These are phyloP conservation scores for Neonectria magnoliae DNA, from an alignment of 2,329 filamentous ascomycete genomes.

Conservation along the genomic window DNA sequence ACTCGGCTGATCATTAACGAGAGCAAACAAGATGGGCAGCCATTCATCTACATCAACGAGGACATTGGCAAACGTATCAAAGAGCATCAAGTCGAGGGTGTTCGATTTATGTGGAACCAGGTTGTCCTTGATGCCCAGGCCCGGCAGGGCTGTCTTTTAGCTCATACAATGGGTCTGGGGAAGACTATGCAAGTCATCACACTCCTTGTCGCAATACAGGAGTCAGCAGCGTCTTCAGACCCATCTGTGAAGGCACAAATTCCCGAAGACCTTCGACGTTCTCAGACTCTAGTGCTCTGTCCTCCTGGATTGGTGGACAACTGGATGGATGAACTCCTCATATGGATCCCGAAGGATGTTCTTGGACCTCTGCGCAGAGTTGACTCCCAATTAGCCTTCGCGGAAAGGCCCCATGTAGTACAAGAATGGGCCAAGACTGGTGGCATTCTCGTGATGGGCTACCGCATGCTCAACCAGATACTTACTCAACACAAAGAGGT, in stretches of 20 bases:
- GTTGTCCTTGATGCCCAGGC: slow-evolving; percentile 67
- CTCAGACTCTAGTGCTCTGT: slow-evolving; percentile 77
- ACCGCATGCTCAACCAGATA: slow-evolving; percentile 69
- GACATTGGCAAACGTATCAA: slow-evolving; percentile 75
- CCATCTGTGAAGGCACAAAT: slow-evolving; percentile 70
- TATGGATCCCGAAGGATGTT: slow-evolving; percentile 69
- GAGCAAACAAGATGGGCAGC: slow-evolving; percentile 67
- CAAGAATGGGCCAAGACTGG: slow-evolving; percentile 70
- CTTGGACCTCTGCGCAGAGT: slow-evolving; percentile 68
- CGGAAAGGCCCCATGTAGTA: slow-evolving; percentile 58
- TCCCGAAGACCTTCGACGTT: slow-evolving; percentile 69
- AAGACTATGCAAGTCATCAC: slow-evolving; percentile 94
- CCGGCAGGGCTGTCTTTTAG: slow-evolving; percentile 80
- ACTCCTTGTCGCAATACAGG: slow-evolving; percentile 77
- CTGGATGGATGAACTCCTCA: slow-evolving; percentile 80
- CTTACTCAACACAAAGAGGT: slow-evolving; percentile 45
- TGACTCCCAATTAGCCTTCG: slow-evolving; percentile 50
- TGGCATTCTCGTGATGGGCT: slow-evolving; percentile 82
- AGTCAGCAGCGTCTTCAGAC: slow-evolving; percentile 70
- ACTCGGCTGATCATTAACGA: slow-evolving; percentile 72
- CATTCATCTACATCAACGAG: slow-evolving; percentile 71
- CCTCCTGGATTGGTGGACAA: slow-evolving; percentile 81
- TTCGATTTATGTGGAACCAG: slow-evolving; percentile 91
- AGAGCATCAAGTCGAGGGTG: slow-evolving; percentile 81
- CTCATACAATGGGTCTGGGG: slow-evolving; percentile 91